A percentile compares a stretch with the other conserved stretches of the same genome.
These are phyloP conservation scores for Ampelomyces quisqualis DNA, from an alignment of 2,329 filamentous ascomycete genomes.

Conservation along the genomic window DNA sequence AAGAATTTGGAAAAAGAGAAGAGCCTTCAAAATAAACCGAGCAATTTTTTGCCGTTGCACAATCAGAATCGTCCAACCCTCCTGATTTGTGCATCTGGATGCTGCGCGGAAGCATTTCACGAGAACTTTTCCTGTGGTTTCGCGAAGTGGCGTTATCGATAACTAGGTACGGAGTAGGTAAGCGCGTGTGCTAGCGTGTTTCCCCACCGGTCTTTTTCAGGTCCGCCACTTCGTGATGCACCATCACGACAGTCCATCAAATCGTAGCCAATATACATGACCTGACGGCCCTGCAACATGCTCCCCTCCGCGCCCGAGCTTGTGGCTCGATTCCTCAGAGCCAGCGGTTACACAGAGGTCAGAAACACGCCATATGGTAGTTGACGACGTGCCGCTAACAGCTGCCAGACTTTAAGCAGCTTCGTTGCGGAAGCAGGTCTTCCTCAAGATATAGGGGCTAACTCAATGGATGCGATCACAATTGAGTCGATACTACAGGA, in stretches of 20 bases:
- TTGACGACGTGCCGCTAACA: conserved; percentile 9
- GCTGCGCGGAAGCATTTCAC: no score
- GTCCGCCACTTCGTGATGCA: no score
- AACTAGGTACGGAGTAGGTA: no score
- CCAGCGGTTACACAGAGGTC: conserved; percentile 47
- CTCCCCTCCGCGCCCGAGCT: conserved; percentile 45
- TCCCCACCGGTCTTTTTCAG: no score
- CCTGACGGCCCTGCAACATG: no score
- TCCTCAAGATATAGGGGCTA: conserved; percentile 50
- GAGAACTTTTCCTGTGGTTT: conserved; percentile 3
- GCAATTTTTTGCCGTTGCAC: no score
- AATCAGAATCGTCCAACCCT: no score
- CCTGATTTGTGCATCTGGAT: no score
- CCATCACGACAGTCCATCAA: neutral
- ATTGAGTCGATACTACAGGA: conserved; percentile 62
- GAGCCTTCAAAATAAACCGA: no score
- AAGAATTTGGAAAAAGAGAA: no score
- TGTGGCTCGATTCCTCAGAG: conserved; percentile 46
- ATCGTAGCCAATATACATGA: neutral
- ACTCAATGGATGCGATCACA: conserved; percentile 51
- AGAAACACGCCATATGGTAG: conserved; percentile 10
- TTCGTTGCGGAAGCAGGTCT: conserved; percentile 60
- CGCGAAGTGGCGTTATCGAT: neutral
- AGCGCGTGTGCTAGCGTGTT: neutral
- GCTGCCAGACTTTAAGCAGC: conserved; percentile 55